Evolutionary conservation across 768 basidiomycete species (phyloP), one percentile per base, ranked within the genome.

Genomic region (Lactarius indigo): DNA sequence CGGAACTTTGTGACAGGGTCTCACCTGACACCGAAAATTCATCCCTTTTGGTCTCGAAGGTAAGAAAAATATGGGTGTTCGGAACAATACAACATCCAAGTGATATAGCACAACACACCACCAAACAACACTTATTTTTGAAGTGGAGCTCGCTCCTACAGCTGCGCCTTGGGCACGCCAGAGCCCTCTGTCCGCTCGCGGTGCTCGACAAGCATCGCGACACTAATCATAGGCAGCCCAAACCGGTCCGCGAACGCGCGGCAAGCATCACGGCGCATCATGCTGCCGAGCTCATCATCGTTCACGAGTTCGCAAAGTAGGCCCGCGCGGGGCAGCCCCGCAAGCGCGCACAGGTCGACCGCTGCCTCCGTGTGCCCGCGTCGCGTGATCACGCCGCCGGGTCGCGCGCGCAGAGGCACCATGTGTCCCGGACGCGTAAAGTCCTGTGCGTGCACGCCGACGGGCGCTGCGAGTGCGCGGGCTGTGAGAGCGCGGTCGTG

Each of bases 261-360:
- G 74, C 96, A 96, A 72, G 95, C 96, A 73, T 98, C 96, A 41
- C 94, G 79, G 20, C 96, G 81, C n/a, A 95, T 92, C 97, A 99
- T 99, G 18, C 83, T 87, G 0, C 97, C 97, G 71, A 84, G 78
- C 17, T 84, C 84, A 75, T 98, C 89, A 70, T 98, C 94, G 63
- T 98, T 96, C 18, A 98, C 95, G 42, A 98, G 79, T 76, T 99
- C 97, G 74, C 97, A 98, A 39, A 99, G 84, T 0, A 98, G 81
- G 7, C 95, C 96, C 0, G 88, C 92, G 5, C 79, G 78, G 4
- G 85, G 83, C 64, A 83, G 84, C 55, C 83, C 82, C 3, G 94
- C 87, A 54, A 98, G 80, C 55, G 78, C 75, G 75, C 96, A 98
- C 7, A 99, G 80, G 70, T 99, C 97, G 57, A 96, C 83, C 6